Conservation (phyloP, 139 green algal genomes). For the Pycnococcus provasolii region DNA sequence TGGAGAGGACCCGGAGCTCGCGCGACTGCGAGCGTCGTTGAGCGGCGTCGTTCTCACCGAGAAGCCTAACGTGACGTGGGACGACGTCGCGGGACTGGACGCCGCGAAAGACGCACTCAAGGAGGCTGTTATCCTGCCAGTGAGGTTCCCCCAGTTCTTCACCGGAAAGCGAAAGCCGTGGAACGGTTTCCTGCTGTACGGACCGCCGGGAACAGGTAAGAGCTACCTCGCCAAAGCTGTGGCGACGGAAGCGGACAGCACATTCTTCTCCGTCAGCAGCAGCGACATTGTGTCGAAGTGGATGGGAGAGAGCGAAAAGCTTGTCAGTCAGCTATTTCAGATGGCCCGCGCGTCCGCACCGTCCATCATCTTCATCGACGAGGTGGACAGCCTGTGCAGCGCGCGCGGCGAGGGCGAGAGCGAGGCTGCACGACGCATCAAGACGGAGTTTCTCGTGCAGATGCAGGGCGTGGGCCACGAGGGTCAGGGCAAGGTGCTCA, state of each 20-base stretch:
- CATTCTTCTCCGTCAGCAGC: conserved; percentile 65
- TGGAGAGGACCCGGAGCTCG: conserved; percentile 53
- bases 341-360: conserved; percentile 83
- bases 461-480: conserved; percentile 57
- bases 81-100: conserved; percentile 94
- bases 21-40: conserved; percentile 64
- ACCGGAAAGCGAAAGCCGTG: conserved; percentile 96
- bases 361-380: conserved; percentile 99
- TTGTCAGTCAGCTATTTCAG: conserved; percentile 85
- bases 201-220: conserved; percentile 94
- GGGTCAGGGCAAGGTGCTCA: conserved; percentile 55
- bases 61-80: conserved; percentile 92
- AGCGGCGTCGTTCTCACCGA: conserved; percentile 72
- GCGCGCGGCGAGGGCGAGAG: conserved; percentile 72
- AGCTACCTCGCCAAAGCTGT: conserved; percentile 98
- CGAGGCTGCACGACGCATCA: conserved; percentile 92
- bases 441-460: conserved; percentile 97
- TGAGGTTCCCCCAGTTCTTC: conserved; percentile 99
- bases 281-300: conserved; percentile 61
- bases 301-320: conserved; percentile 89
- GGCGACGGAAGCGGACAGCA: conserved; percentile 96
- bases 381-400: conserved; percentile 74
- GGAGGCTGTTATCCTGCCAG: conserved; percentile 97
- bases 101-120: conserved; percentile 93
- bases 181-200: conserved; percentile 95